Evolutionary conservation across 225 moss, liverwort and hornwort genomes (phyloP).

Genomic region (Physcomitrellopsis africana): DNA sequence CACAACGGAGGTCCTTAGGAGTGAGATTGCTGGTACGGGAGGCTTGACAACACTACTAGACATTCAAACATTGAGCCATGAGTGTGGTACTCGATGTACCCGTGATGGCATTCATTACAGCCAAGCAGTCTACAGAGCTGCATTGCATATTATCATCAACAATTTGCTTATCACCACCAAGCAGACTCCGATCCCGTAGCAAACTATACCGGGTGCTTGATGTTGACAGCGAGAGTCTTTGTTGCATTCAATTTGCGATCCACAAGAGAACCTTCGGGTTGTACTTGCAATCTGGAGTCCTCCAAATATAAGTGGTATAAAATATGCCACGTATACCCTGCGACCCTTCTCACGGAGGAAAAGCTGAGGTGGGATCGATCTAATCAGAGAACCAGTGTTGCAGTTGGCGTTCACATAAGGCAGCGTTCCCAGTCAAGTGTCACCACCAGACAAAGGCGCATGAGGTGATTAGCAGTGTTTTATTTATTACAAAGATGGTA

Average conservation of each 20-base stretch:
- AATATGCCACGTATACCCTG: too few relatives aligned
- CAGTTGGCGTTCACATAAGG: too few relatives aligned
- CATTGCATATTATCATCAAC: constrained; percentile 88
- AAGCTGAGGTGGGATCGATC: too few relatives aligned
- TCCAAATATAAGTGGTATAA: too few relatives aligned
- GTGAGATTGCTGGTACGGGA: constrained; percentile 39
- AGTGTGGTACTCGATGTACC: constrained; percentile 73
- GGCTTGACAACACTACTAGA: constrained; percentile 68
- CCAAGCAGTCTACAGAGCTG: constrained; percentile 76
- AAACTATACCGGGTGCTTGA: neutral
- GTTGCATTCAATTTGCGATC: neutral
- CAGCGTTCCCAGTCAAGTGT: too few relatives aligned
- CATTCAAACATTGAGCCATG: constrained; percentile 58
- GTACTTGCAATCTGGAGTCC: neutral
- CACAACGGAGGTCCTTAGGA: constrained; percentile 47
- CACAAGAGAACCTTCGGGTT: neutral
- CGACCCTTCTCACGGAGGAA: too few relatives aligned
- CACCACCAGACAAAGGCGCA: too few relatives aligned
- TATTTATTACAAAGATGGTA: neutral
- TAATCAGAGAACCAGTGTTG: too few relatives aligned
- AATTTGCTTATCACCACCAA: constrained; percentile 81
- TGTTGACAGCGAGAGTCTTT: neutral
- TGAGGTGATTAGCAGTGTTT: neutral
- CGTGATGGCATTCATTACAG: constrained; percentile 90
- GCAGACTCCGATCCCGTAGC: constrained; percentile 66